phyloP scores from a whole-genome alignment of 176 grass and related monocot species.

The Rhynchospora tenuis region DNA sequence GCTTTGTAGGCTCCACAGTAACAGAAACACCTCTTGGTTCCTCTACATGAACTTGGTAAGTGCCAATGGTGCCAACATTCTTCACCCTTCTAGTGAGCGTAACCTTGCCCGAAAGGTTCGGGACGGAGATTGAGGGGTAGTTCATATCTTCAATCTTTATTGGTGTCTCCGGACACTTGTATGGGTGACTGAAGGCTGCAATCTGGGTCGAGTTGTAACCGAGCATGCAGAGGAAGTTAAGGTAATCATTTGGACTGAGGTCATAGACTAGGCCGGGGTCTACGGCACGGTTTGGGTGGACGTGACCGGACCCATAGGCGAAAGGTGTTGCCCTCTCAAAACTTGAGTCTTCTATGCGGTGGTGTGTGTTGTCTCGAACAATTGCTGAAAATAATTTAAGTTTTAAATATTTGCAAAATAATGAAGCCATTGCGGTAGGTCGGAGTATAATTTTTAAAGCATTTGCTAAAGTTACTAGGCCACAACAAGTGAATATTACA shows the following conservation, averaged over 20 bases:
- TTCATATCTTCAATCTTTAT: slow-evolving; percentile 57
- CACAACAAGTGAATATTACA: neutral
- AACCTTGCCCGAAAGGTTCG: slow-evolving; percentile 36
- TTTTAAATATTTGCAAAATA: neutral
- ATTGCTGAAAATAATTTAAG: slow-evolving; percentile 42
- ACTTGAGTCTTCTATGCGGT: slow-evolving; percentile 58
- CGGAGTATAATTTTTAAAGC: neutral
- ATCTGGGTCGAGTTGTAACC: slow-evolving; percentile 76
- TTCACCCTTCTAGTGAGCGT: slow-evolving; percentile 48
- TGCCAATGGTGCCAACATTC: slow-evolving; percentile 51
- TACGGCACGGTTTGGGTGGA: slow-evolving; percentile 58
- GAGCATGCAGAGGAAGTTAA: slow-evolving; percentile 65
- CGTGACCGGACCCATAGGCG: slow-evolving; percentile 79
- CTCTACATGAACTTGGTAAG: slow-evolving; percentile 40
- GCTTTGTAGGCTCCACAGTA: slow-evolving; percentile 45
- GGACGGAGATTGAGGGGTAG: slow-evolving; percentile 76
- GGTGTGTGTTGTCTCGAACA: slow-evolving; percentile 50
- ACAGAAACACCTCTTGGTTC: slow-evolving; percentile 56
- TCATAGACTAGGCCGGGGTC: slow-evolving; percentile 91
- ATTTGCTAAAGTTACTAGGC: neutral
- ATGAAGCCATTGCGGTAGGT: neutral
- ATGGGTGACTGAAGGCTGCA: slow-evolving; percentile 34
- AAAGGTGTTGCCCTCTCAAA: slow-evolving; percentile 64
- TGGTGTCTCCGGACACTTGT: slow-evolving; percentile 32
- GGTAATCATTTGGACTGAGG: slow-evolving; percentile 49